These are phyloP conservation scores for Yamadazyma atlantica DNA, from an alignment of 1,139 yeast species.

Conservation along the genomic window DNA sequence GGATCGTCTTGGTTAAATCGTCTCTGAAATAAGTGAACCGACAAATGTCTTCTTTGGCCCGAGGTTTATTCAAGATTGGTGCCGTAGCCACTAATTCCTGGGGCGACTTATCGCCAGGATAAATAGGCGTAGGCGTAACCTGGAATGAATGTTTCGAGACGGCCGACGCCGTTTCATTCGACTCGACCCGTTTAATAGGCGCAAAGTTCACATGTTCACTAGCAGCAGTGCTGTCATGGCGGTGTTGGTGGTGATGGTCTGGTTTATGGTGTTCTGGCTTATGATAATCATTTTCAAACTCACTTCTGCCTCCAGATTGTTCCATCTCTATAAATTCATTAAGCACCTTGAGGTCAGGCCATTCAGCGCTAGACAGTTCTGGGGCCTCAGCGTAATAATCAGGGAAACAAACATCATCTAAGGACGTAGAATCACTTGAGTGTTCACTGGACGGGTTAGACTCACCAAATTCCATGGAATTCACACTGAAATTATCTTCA, in stretches of 20 bases:
- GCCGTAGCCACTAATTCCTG: conserved; percentile 18
- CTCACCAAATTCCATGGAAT: conserved; percentile 45
- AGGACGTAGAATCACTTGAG: conserved; percentile 66
- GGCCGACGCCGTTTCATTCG: conserved; percentile 52
- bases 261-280: conserved; percentile 7
- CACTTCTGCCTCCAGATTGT: conserved; percentile 30
- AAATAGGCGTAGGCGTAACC: conserved; percentile 70
- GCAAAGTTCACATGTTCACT: conserved; percentile 11
- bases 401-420: conserved; percentile 89
- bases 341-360: conserved; percentile 83
- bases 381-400: conserved; percentile 38
- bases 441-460: conserved; percentile 77
- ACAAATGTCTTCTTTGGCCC: conserved; percentile 27
- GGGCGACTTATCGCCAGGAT: conserved; percentile 64
- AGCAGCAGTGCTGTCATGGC: conserved; percentile 15
- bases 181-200: conserved; percentile 17
- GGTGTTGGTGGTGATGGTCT: conserved; percentile 11
- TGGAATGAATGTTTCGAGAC: conserved; percentile 47
- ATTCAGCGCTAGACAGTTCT: conserved; percentile 24
- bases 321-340: conserved; percentile 80
- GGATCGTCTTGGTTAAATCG: conserved; percentile 83
- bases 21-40: conserved; percentile 92
- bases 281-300: conserved; percentile 23
- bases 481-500: conserved; percentile 22
- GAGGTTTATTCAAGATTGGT: conserved; percentile 30